Conservation (phyloP, 2,329 filamentous ascomycete genomes). For the Xylaria sp. region DNA sequence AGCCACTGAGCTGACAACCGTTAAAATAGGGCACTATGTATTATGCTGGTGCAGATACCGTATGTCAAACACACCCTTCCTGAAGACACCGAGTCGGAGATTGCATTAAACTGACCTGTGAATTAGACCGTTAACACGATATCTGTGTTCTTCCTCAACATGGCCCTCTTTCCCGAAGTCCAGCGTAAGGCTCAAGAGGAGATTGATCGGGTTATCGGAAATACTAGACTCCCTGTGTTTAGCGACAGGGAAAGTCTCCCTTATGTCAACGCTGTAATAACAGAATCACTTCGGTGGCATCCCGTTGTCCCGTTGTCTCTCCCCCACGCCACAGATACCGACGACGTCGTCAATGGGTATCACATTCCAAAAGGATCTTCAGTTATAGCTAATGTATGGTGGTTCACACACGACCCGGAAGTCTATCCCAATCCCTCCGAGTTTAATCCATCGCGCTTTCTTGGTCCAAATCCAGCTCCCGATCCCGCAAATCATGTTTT, state of each 20-base stretch:
- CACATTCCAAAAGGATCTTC: conserved; percentile 28
- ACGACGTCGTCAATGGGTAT: conserved; percentile 27
- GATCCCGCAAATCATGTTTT: conserved; percentile 40
- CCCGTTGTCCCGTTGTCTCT: conserved; percentile 36
- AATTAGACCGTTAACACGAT: conserved; percentile 49
- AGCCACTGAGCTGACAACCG: background rate
- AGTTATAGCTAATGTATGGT: conserved; percentile 31
- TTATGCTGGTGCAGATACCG: conserved; percentile 35
- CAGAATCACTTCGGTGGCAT: conserved; percentile 38
- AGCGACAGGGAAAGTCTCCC: conserved; percentile 34
- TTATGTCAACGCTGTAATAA: conserved; percentile 37
- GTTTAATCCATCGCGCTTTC: conserved; percentile 45
- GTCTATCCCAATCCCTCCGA: conserved; percentile 57
- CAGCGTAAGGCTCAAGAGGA: conserved; percentile 46
- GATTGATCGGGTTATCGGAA: conserved; percentile 41
- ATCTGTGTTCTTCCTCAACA: conserved; percentile 52
- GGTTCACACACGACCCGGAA: conserved; percentile 67
- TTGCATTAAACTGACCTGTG: background rate
- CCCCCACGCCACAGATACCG: conserved; percentile 14
- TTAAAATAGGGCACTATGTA: conserved; percentile 25
- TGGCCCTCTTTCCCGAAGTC: conserved; percentile 52
- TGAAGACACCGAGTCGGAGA: background rate
- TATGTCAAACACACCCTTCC: conserved; percentile 12
- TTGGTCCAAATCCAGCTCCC: conserved; percentile 40
- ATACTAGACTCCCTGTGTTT: conserved; percentile 34